Evolutionary conservation across 1,284 basidiomycete genomes (phyloP), one percentile per base, ranked within the genome.

Genomic region (Vanrija pseudolonga): DNA sequence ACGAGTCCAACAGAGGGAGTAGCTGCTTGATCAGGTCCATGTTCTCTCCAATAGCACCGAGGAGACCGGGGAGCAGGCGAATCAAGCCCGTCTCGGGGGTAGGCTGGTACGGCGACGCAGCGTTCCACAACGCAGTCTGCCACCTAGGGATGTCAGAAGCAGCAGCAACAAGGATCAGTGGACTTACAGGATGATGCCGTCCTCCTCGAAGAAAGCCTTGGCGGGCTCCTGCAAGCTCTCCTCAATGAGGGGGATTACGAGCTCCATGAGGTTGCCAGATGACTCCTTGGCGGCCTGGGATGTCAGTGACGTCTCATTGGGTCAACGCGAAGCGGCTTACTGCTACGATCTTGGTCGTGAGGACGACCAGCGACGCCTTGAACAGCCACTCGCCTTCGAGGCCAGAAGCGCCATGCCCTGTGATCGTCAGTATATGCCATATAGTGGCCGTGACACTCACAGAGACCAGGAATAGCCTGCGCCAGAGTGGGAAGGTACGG

Each of bases 371-470:
- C 3, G 84, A 84, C 2, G 80, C 81, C 69, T 91, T 93, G 78
- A 91, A 88, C 19, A 90, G 72, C 81, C 84, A 88, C 59, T 92
- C 87, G 12, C 85, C 84, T 22, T 83, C 85, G n/a, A 75, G 60
- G 12, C 67, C 66, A 0, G 57, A 44, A 7, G 74, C 67, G 6
- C 67, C 61, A 50, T 70, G 67, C 75, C 74, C 72, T 74, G 53
- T 37, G 2, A n/a, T 32, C 19, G 51, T 18, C 51, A 47, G 8
- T 15, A 20, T 8, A 20, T 47, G 17, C n/a, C 1, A 18, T 42
- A 2, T 4, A 32, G 9, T 4, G 9, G 45, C 45, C 28, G 18
- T 7, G 15, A 5, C 44, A 74, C 86, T 67, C 68, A 90, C 91
- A 95, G 36, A 93, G 78, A 57, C 80, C 77, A 4, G 90, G 89